These are phyloP conservation scores for Xylaria sp. DNA, from an alignment of 2,329 filamentous ascomycete genomes.

Conservation along the genomic window DNA sequence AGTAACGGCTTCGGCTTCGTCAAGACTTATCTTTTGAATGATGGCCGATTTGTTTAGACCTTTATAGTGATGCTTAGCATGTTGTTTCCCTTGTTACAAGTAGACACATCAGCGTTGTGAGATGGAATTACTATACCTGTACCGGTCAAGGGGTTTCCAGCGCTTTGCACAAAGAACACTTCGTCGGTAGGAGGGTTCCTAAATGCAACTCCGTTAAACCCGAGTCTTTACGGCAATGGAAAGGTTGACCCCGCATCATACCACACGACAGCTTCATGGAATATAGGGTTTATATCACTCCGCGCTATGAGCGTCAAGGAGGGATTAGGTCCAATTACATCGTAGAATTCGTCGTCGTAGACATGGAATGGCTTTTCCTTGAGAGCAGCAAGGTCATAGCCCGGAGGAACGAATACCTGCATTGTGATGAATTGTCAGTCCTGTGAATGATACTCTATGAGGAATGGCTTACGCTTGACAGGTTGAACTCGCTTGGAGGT, in stretches of 20 bases:
- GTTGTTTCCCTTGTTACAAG: not conserved
- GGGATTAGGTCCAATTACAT: slow-evolving; percentile 55
- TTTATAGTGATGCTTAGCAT: slow-evolving; percentile 24
- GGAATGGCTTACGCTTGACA: slow-evolving; percentile 42
- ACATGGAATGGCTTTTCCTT: slow-evolving; percentile 50
- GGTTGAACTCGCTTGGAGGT: slow-evolving; percentile 46
- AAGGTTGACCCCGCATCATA: slow-evolving; percentile 31
- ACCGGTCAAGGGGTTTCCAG: slow-evolving; percentile 52
- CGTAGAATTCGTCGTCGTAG: slow-evolving; percentile 57
- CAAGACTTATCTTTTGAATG: slow-evolving; percentile 56
- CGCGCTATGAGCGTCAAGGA: slow-evolving; percentile 56
- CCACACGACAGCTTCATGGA: slow-evolving; percentile 63
- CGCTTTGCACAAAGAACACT: slow-evolving; percentile 61
- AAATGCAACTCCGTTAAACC: slow-evolving; percentile 2
- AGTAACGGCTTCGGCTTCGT: slow-evolving; percentile 49
- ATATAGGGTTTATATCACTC: slow-evolving; percentile 52
- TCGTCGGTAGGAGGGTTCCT: slow-evolving; percentile 54
- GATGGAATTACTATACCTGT: slow-evolving; percentile 41
- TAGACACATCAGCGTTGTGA: no score
- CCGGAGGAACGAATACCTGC: slow-evolving; percentile 52
- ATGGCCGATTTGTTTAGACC: slow-evolving; percentile 56
- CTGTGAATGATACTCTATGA: not conserved
- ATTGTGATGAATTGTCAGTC: slow-evolving; percentile 18
- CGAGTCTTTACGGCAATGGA: not conserved
- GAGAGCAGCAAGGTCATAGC: slow-evolving; percentile 46